Conservation (phyloP, 176 grass and related monocot species). For the Juncus effusus region DNA sequence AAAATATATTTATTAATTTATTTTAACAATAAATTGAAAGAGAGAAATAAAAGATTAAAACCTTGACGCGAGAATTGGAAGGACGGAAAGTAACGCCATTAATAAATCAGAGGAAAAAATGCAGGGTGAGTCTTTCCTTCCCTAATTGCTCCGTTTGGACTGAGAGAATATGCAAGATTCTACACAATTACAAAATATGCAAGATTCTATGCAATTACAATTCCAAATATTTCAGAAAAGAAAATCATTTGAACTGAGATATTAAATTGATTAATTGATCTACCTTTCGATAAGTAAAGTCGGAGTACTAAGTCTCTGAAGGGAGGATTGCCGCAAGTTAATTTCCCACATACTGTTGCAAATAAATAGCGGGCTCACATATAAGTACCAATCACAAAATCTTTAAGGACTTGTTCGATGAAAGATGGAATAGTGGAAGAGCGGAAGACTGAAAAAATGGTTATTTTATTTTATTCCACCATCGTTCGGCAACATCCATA, state of each 20-base stretch:
- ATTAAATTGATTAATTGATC: not conserved
- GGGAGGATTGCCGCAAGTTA: constrained; percentile 62
- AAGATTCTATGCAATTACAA: constrained; percentile 11
- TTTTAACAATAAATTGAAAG: not conserved
- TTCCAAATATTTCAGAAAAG: constrained; percentile 5
- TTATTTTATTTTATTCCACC: too few species aligned
- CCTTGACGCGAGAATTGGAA: constrained; percentile 66
- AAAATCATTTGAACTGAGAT: not conserved
- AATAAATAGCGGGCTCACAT: constrained; percentile 75
- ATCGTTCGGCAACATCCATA: too few species aligned
- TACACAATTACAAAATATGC: constrained; percentile 8
- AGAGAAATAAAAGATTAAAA: constrained; percentile 11
- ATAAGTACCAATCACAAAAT: constrained; percentile 76
- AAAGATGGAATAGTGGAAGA: too few species aligned
- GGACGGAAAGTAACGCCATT: constrained; percentile 59
- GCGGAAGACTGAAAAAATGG: too few species aligned
- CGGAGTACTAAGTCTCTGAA: constrained; percentile 87
- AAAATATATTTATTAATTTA: not conserved
- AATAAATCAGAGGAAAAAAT: constrained; percentile 70
- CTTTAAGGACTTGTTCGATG: too few species aligned
- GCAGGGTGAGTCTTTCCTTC: constrained; percentile 74
- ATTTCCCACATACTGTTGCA: constrained; percentile 69
- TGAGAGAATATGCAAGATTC: constrained; percentile 66
- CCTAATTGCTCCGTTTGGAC: constrained; percentile 63
- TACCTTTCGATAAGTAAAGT: constrained; percentile 89